Percentiles rank a stretch among this genome's conserved stretches.
Evolutionary conservation across 2,329 filamentous ascomycete species (phyloP).

Genomic region (Claviceps spartinae): DNA sequence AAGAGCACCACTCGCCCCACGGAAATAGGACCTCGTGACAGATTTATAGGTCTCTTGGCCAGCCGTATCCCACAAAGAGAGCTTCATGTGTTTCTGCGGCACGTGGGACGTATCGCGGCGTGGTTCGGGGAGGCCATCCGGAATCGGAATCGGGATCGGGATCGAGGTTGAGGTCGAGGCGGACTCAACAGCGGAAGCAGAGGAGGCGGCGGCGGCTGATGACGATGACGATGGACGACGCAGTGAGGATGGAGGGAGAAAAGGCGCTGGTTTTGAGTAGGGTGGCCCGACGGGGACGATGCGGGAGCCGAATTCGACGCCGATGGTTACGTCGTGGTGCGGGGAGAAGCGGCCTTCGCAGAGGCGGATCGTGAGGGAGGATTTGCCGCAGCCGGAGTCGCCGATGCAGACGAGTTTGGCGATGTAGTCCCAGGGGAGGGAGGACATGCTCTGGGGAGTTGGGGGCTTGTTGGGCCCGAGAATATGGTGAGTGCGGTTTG

Average conservation of each 20-base stretch:
- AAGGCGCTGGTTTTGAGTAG: conserved; percentile 36
- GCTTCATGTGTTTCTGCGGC: conserved; percentile 72
- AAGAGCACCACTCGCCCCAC: conserved; percentile 57
- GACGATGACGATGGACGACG: not conserved
- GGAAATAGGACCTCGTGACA: conserved; percentile 87
- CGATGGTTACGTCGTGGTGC: conserved; percentile 94
- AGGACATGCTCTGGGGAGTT: conserved; percentile 31
- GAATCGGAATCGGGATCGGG: not conserved
- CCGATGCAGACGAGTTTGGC: conserved; percentile 97
- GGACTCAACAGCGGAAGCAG: not conserved
- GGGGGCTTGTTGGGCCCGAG: no score
- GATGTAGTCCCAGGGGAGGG: conserved; percentile 90
- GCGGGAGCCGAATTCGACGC: conserved; percentile 87
- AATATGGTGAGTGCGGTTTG: no score
- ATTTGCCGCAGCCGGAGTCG: conserved; percentile 93
- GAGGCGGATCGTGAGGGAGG: conserved; percentile 81
- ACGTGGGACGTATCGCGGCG: conserved; percentile 24
- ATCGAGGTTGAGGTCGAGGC: no score
- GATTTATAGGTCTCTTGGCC: conserved; percentile 97
- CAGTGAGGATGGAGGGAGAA: conserved; percentile 10
- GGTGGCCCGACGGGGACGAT: conserved; percentile 85
- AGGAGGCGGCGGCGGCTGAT: not conserved
- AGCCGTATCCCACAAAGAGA: conserved; percentile 89
- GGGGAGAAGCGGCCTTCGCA: conserved; percentile 92
- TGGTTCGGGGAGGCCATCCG: conserved; percentile 39